phyloP scores from a whole-genome alignment of 108 stramenopile species.

The Hondaea fermentalgiana region DNA sequence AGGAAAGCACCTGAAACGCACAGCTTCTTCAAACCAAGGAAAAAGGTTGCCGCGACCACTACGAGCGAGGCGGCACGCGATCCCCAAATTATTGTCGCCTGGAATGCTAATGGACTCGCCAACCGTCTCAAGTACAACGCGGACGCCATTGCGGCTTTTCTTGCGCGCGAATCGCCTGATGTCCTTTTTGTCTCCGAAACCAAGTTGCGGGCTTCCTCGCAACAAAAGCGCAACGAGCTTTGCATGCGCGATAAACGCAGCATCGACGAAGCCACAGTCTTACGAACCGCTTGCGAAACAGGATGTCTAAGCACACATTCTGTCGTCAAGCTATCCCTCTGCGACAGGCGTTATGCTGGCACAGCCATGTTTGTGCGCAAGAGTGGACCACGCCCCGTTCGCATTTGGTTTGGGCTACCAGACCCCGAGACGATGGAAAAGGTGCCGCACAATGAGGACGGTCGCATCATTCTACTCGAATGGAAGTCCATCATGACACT shows the following conservation, averaged over 20 bases:
- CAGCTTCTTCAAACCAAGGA: not conserved
- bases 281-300: not conserved
- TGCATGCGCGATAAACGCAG: not conserved
- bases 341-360: not conserved
- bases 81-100: not conserved
- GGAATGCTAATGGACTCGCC: not conserved
- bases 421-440: not conserved
- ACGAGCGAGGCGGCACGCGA: not conserved
- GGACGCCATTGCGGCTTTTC: not conserved
- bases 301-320: not conserved
- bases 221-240: not conserved
- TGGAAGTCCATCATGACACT: slow-evolving; percentile 16
- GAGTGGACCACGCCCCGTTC: not conserved
- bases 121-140: not conserved
- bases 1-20: not conserved
- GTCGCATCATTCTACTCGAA: not conserved
- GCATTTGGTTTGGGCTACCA: not conserved
- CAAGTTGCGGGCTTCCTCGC: not conserved
- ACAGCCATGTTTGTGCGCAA: not conserved
- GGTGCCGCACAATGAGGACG: not conserved
- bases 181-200: not conserved
- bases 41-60: not conserved
- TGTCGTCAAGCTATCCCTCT: not conserved
- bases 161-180: not conserved
- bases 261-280: not conserved